Evolutionary conservation across 208 protist species (phyloP), one percentile per base, ranked within the genome.

Genomic region (Trypanosoma caninum): DNA sequence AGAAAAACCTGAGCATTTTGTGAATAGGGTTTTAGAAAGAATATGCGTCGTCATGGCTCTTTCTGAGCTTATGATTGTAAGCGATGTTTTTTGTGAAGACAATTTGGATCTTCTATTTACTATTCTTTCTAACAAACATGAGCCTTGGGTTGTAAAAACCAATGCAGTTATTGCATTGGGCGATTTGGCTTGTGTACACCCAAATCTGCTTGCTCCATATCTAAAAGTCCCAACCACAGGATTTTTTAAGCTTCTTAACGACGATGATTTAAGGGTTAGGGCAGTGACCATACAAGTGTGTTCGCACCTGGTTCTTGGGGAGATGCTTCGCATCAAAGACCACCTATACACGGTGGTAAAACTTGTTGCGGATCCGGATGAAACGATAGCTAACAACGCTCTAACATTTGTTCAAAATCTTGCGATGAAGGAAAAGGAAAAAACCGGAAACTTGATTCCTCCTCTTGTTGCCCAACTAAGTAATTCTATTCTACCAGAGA

Each of bases 231-330:
- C 83, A 7, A 83, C 81, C 31, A 77, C 81, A 2, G 89, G 89
- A 25, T 89, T 95, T 54, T 91, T 93, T 57, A 86, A 83, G 58
- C 73, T 95, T 35, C 78, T 95, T 18, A 79, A 75, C 40, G 86
- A 95, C 66, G 77, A 87, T 65, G 89, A 95, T 63, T 69, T 87
- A 18, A 78, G 89, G 11, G 89, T 95, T 58, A 78, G 89, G 25
- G 85, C 89, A 3, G 84, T 93, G 58, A 93, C 89, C 13, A 91
- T 95, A 70, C 89, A 95, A 68, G 86, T 95, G 30, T 95, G 89
- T 72, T 93, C 89, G 8, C 89, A 95, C 54, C 70, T 95, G 7
- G 86, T 95, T 46, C 75, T 95, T 40, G 79, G 84, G 8, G 89
- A 95, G 35, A 95, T 95, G 89, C 82, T 95, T 48, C 89, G 89